A percentile compares a stretch with the other conserved stretches of the same genome.
These are phyloP conservation scores for Cicer judaicum DNA, from an alignment of 306 rosid genomes.

Conservation along the genomic window DNA sequence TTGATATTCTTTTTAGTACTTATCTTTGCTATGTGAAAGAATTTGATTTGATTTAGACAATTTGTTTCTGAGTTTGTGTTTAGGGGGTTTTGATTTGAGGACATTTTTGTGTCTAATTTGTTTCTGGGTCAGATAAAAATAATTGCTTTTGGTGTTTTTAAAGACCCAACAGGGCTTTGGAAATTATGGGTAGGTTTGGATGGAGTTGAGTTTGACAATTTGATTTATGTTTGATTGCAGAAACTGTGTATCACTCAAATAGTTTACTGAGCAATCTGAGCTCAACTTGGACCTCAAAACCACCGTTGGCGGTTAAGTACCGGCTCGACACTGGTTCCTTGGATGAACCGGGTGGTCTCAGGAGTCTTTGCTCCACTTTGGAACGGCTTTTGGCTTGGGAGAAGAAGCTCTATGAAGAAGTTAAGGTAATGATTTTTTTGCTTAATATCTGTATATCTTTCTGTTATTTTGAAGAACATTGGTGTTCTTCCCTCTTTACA, in stretches of 20 bases:
- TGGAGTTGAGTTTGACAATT: conserved; percentile 12
- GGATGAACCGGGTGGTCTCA: conserved; percentile 64
- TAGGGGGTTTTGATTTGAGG: conserved; percentile 2
- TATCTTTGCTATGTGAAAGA: not conserved
- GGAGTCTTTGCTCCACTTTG: conserved; percentile 85
- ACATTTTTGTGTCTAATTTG: conserved; percentile 4
- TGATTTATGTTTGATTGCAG: conserved; percentile 56
- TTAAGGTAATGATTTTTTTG: conserved; percentile 64
- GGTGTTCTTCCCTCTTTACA: not conserved
- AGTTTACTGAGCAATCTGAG: conserved; percentile 85
- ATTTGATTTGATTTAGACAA: not conserved
- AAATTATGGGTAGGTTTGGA: conserved; percentile 5
- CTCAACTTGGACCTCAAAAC: conserved; percentile 97
- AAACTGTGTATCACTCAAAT: conserved; percentile 94
- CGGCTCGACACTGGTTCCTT: conserved; percentile 71
- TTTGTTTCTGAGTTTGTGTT: not conserved
- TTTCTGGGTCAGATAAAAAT: conserved; percentile 14
- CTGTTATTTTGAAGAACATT: not conserved
- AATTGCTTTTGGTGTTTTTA: conserved; percentile 30
- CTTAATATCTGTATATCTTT: not conserved
- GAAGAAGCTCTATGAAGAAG: conserved; percentile 92
- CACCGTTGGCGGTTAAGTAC: conserved; percentile 91
- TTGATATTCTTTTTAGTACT: conserved; percentile 5
- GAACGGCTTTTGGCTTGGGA: conserved; percentile 98
- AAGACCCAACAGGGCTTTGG: conserved; percentile 18